Conservation (phyloP, 164 flowering plant genomes). For the Aristolochia fimbriata region DNA sequence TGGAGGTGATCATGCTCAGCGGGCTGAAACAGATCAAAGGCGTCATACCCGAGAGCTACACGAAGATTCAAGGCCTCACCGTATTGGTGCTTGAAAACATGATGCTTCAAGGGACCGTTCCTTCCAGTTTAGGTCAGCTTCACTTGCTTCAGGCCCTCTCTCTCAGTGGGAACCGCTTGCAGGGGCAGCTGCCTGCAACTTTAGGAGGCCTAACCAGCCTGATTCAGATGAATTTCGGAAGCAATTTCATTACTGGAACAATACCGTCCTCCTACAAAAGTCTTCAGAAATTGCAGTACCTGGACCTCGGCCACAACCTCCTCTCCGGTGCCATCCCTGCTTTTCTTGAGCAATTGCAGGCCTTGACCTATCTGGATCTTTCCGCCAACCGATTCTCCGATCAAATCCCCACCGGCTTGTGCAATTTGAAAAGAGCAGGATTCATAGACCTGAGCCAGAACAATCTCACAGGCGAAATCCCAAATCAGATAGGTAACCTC, state of each 20-base stretch:
- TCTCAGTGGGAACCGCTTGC: conserved; percentile 50
- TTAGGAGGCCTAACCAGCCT: conserved; percentile 47
- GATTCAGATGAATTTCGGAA: conserved; percentile 39
- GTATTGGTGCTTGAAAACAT: conserved; percentile 72
- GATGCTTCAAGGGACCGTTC: conserved; percentile 55
- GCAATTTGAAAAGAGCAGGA: conserved; percentile 28
- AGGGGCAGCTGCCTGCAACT: conserved; percentile 54
- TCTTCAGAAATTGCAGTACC: conserved; percentile 36
- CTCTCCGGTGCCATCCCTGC: conserved; percentile 65
- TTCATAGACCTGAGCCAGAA: conserved; percentile 58
- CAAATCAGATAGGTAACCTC: conserved; percentile 46
- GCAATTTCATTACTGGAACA: conserved; percentile 51
- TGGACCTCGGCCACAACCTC: conserved; percentile 71
- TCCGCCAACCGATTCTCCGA: conserved; percentile 70
- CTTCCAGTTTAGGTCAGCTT: conserved; percentile 51
- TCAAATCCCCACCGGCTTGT: conserved; percentile 47
- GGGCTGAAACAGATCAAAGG: conserved; percentile 79
- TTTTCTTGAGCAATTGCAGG: conserved; percentile 43
- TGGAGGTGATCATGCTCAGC: conserved; percentile 59
- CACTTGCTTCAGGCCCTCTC: conserved; percentile 45
- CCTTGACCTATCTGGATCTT: conserved; percentile 55
- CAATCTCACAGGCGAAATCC: conserved; percentile 56
- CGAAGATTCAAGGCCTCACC: conserved; percentile 44
- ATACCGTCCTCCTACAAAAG: conserved; percentile 48
- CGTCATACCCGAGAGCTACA: conserved; percentile 51